Base-by-base conservation (phyloP, 129 eudicot species). In the Smallanthus sonchifolius region DNA sequence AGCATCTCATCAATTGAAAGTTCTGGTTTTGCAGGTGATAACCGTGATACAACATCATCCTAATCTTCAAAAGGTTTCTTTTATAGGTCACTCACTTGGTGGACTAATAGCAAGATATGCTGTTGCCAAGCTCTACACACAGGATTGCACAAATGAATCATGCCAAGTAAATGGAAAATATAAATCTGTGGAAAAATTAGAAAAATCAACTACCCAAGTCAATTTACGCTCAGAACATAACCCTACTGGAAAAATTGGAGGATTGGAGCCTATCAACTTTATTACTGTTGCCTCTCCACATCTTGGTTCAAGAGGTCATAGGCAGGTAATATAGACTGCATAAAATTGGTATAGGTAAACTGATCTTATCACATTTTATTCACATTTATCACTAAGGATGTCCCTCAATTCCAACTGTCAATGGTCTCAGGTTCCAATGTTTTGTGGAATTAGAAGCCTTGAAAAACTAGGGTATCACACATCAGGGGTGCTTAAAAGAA, bases 41-140 rank as follows among this genome's bases (percentile, higher is more conserved):
- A 83, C 92, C 80, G 97, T 94, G 76, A 71, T 87, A 38, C 64
- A 80, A 75, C 86, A 79, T 7, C 72, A 86, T 80, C 91, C 93
- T 39, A 73, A 80, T 72, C 89, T 94, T 70, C 81, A 77, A 72
- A 94, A 90, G 87, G 86, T 94, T 67, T 94, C 98, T 42, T 94
- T 94, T 79, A 77, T 94, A 17, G 89, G 89, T 75, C 98, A 94
- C 82, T 94, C 98, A 37, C 89, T 94, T 73, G 98, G 98, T 76
- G 98, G 98, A 69, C 73, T 94, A 78, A 73, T 94, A 48, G 85
- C 96, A 73, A 88, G 98, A 82, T 94, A 90, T 81, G 97, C 98
- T 10, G 79, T 94, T 75, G 97, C 97, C 47, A 78, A 72, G 77
- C 91, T 94, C 32, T 88, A 88, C 81, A 75, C 70, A 79, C 65